Conservation (phyloP, 495 filamentous ascomycete species). For the Annulohypoxylon moriforme region DNA sequence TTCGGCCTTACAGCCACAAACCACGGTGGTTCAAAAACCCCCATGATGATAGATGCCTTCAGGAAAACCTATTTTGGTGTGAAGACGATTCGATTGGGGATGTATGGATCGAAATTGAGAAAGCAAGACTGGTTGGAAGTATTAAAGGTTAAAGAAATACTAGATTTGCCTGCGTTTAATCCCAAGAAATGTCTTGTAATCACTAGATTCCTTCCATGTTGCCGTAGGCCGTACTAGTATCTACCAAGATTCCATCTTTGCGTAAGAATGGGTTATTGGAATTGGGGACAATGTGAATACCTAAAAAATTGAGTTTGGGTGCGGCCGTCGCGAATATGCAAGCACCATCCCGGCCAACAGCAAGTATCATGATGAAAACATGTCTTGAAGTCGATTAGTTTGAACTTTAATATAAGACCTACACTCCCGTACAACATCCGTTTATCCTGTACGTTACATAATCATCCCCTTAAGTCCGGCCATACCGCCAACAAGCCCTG, state of each 20-base stretch:
- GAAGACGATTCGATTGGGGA: not conserved
- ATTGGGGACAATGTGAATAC: not conserved
- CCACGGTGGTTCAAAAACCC: not conserved
- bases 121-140: not conserved
- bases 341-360: not conserved
- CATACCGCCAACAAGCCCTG: not conserved
- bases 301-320: not conserved
- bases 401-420: not conserved
- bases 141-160: not conserved
- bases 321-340: not conserved
- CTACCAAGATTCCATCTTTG: not conserved
- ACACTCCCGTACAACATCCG: not conserved
- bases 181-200: not conserved
- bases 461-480: not conserved
- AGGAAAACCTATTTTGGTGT: not conserved
- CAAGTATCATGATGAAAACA: not conserved
- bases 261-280: not conserved
- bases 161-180: not conserved
- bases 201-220: not conserved
- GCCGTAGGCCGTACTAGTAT: not conserved
- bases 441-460: not conserved
- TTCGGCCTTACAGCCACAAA: slow-evolving; percentile 3
- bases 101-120: not conserved
- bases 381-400: not conserved
- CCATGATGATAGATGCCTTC: not conserved